Evolutionary conservation across 164 flowering plant genomes (phyloP), one percentile per base, ranked within the genome.

Genomic region (Stephania yunnanensis): DNA sequence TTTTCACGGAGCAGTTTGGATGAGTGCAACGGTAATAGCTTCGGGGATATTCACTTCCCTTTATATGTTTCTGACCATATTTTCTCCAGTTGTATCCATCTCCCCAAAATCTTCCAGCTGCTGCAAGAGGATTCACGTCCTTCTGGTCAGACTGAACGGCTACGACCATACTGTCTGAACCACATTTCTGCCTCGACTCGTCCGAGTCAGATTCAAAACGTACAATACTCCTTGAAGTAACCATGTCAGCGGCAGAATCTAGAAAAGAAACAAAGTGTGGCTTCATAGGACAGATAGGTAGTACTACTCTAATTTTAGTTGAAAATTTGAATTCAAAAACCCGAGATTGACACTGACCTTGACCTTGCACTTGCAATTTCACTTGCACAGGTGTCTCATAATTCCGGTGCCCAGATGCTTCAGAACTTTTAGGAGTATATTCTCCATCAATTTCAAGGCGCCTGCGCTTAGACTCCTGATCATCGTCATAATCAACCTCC

Each of bases 1-100:
- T 92, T 81, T 92, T 91, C 74, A 89, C 95, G 76, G 87, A 89
- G 79, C 97, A 92, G 71, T 87, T 89, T 63, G 93, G 95, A 86
- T 90, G 91, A 11, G 96, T 91, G 81, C 95, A 91, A 78, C 90
- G 89, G 80, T 89, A 91, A 82, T 91, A 89, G 80, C 95, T 89
- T 58, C 95, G 85, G 9, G 92, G 95, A 75, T 82, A 86, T 81
- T 88, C 92, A 83, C 95, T 86, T 75, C 95, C 95, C 78, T 87
- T 89, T n/a, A 91, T 91, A 78, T 83, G 91, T 74, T 91, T 91
- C 81, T 91, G 95, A 48, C 95, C 93, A 82, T 91, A 89, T 78
- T 91, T 91, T 77, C 95, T 78, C 95, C 95, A 91, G 76, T 91
- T 89, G 76, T 88, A 91, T 48, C 95, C 95, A 87, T 91, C 93